phyloP scores from a whole-genome alignment of 352 stramenopile species.

The Globisporangium abappressorium region DNA sequence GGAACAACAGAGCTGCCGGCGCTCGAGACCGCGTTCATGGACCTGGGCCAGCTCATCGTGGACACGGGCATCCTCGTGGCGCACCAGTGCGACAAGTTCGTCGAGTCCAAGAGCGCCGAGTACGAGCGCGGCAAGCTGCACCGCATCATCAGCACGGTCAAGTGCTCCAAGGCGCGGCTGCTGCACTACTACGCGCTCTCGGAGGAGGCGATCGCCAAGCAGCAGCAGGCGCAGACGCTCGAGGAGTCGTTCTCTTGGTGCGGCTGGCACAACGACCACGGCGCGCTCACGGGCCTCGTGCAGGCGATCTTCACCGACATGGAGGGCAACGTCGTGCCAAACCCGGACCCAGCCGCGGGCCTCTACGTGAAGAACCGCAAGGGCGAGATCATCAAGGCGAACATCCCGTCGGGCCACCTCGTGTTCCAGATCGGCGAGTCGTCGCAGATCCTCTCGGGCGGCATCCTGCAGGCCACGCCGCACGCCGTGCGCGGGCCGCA shows the following conservation, averaged over 20 bases:
- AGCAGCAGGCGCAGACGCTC: slow-evolving; percentile 38
- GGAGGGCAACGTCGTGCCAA: slow-evolving; percentile 55
- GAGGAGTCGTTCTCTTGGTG: slow-evolving; percentile 94
- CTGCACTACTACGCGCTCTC: slow-evolving; percentile 95
- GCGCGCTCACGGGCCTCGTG: slow-evolving; percentile 93
- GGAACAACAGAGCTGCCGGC: slow-evolving; percentile 56
- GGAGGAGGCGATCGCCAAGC: slow-evolving; percentile 51
- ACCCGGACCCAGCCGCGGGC: slow-evolving; percentile 79
- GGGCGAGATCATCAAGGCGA: slow-evolving; percentile 87
- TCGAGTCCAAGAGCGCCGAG: slow-evolving; percentile 59
- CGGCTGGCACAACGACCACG: slow-evolving; percentile 97
- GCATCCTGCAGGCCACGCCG: slow-evolving; percentile 88
- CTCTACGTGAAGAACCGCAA: slow-evolving; percentile 94
- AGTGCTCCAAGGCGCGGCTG: slow-evolving; percentile 90
- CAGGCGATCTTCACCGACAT: slow-evolving; percentile 89
- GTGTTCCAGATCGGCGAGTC: slow-evolving; percentile 96
- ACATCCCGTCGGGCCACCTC: slow-evolving; percentile 83
- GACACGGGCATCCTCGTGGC: slow-evolving; percentile 90
- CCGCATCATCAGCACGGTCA: slow-evolving; percentile 84
- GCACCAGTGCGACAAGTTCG: slow-evolving; percentile 90
- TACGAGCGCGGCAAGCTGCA: slow-evolving; percentile 88
- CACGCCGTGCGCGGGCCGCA: slow-evolving; percentile 87
- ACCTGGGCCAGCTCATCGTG: slow-evolving; percentile 91
- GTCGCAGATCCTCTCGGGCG: slow-evolving; percentile 93
- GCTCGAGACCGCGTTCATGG: slow-evolving; percentile 88